Base-by-base conservation (phyloP, 164 flowering plant genomes). In the Pachysandra terminalis region DNA sequence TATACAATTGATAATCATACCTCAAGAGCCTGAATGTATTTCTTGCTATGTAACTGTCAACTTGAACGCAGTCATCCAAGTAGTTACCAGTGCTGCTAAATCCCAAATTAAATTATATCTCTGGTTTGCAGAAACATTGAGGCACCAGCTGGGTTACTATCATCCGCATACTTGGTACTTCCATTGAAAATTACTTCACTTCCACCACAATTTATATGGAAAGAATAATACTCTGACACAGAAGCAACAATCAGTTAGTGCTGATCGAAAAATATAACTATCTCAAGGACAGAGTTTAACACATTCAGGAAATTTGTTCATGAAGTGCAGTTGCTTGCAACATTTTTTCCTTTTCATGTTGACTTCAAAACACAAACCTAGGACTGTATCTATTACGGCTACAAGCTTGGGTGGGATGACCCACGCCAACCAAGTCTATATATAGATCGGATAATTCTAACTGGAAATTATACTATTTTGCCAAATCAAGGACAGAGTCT, bases 81-180 rank as follows among this genome's bases (percentile, higher is more conserved):
- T 86, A 87, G 72, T 80, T 25, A 19, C 97, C 97, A 22, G 93
- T 86, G 78, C 72, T 89, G 75, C 91, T 87, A 52, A 52, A 17
- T 17, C 19, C 55, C 55, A n/a, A 52, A 7, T 52, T 52, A n/a
- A n/a, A n/a, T n/a, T n/a, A n/a, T n/a, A 19, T 52, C 0, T 52
- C 22, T 16, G 2, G 5, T 25, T 58, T 13, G 27, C 32, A 1
- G 22, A 69, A 77, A 85, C 5, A 19, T 75, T 63, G 84, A 65
- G 27, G 83, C 67, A 25, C 79, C 81, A 7, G 62, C 79, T 6
- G n/a, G 0, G 26, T 45, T 21, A 23, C 13, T 54, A 66, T 85
- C 87, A 9, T 26, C 79, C 32, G 73, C 81, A 57, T 66, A 85
- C 23, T 17, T 65, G 37, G 37, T 19, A 37, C 66, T 32, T 15